Conservation (phyloP, 2,329 filamentous ascomycete genomes). For the Aspergillus fijiensis region DNA sequence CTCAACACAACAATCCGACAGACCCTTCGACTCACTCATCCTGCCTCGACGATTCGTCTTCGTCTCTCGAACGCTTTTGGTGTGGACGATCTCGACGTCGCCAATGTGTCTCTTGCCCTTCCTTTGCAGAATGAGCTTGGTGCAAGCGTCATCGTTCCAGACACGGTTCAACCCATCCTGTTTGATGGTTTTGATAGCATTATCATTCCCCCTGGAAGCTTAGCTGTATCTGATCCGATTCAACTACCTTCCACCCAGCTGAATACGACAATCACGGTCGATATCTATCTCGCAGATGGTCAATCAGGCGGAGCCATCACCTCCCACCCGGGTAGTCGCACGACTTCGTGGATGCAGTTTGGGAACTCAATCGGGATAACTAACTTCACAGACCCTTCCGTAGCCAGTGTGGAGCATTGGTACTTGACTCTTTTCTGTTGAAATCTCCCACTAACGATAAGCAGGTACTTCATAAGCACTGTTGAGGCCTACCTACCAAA, state of each 20-base stretch:
- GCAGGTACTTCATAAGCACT: slow-evolving; percentile 60
- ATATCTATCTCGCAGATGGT: slow-evolving; percentile 58
- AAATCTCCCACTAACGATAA: slow-evolving; percentile 12
- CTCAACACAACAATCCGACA: slow-evolving; percentile 65
- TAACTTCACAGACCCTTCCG: slow-evolving; percentile 44
- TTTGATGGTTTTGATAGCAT: slow-evolving; percentile 57
- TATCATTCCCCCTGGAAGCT: slow-evolving; percentile 56
- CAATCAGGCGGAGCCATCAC: slow-evolving; percentile 60
- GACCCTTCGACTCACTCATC: slow-evolving; percentile 61
- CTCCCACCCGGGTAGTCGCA: slow-evolving; percentile 64
- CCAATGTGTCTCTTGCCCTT: slow-evolving; percentile 58
- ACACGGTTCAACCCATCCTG: slow-evolving; percentile 55
- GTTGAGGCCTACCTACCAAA: slow-evolving; percentile 56
- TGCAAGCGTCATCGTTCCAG: slow-evolving; percentile 52
- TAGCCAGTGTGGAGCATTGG: slow-evolving; percentile 46
- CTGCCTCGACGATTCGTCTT: slow-evolving; percentile 58
- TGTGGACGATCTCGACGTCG: slow-evolving; percentile 59
- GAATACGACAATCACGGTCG: slow-evolving; percentile 57
- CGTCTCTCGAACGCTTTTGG: slow-evolving; percentile 68
- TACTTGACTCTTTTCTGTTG: slow-evolving; percentile 15
- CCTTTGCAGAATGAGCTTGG: slow-evolving; percentile 48
- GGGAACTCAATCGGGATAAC: slow-evolving; percentile 57
- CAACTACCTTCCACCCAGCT: slow-evolving; percentile 51
- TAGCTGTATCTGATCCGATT: slow-evolving; percentile 62
- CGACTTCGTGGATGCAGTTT: slow-evolving; percentile 58